These are phyloP conservation scores for Monosporozyma unispora DNA, from an alignment of 805 yeast species.

Conservation along the genomic window DNA sequence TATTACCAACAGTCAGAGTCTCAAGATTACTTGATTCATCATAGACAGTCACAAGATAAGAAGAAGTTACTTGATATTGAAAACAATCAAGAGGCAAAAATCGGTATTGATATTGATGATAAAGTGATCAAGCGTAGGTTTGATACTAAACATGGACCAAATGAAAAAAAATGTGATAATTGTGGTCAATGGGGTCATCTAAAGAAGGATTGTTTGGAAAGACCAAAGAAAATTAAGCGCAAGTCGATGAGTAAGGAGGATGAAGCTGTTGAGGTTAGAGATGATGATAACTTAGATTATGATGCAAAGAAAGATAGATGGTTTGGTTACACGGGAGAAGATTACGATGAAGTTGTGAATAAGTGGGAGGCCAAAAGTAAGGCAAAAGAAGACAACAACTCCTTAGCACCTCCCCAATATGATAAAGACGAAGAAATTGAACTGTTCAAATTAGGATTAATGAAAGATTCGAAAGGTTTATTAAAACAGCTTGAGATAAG, in stretches of 20 bases:
- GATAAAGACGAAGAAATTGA: constrained; percentile 40
- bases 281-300: constrained; percentile 33
- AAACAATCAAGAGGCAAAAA: constrained; percentile 40
- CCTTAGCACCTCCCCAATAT: constrained; percentile 6
- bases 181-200: constrained; percentile 49
- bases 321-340: constrained; percentile 66
- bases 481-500: constrained; percentile 3
- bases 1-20: constrained; percentile 13
- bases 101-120: constrained; percentile 52
- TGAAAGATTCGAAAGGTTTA: constrained; percentile 15
- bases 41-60: constrained; percentile 32
- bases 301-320: constrained; percentile 72
- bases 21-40: constrained; percentile 49
- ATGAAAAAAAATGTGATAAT: constrained; percentile 36
- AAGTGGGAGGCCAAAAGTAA: constrained; percentile 33
- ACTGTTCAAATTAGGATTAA: constrained; percentile 33
- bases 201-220: constrained; percentile 48
- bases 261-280: constrained; percentile 16
- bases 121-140: constrained; percentile 13
- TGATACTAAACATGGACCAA: background rate
- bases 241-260: constrained; percentile 4
- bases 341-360: constrained; percentile 44
- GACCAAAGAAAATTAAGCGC: constrained; percentile 36
- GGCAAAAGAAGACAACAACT: constrained; percentile 6
- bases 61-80: constrained; percentile 34